Evolutionary conservation across 306 rosid species (phyloP).

Genomic region (Quercus gilva): DNA sequence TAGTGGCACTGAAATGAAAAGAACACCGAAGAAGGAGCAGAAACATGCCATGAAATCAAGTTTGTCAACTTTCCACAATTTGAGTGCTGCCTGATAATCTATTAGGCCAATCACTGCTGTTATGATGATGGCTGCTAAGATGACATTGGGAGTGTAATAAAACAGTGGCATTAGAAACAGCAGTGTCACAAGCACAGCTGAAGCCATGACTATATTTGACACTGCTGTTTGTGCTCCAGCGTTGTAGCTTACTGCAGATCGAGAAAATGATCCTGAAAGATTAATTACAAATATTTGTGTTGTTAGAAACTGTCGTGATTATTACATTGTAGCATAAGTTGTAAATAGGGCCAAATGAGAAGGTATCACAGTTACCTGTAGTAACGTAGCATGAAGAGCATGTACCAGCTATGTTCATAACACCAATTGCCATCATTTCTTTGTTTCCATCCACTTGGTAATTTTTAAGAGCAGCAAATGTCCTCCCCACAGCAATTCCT

Average conservation of each 20-base stretch:
- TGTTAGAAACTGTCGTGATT: not conserved
- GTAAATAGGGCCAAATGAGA: constrained; percentile 10
- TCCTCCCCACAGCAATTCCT: constrained; percentile 99
- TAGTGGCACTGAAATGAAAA: constrained; percentile 85
- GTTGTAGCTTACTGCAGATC: constrained; percentile 91
- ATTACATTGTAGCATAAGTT: not conserved
- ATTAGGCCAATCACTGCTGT: constrained; percentile 89
- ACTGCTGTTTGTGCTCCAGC: constrained; percentile 89
- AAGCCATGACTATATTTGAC: constrained; percentile 82
- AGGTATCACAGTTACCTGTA: constrained; percentile 47
- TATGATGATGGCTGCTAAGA: constrained; percentile 87
- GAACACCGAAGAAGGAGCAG: constrained; percentile 88
- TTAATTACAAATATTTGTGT: not conserved
- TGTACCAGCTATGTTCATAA: constrained; percentile 95
- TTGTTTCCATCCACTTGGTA: constrained; percentile 99
- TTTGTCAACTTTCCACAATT: constrained; percentile 92
- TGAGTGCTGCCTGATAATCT: constrained; percentile 67
- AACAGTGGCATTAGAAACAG: constrained; percentile 93
- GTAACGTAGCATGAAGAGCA: constrained; percentile 95
- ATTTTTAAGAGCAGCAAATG: constrained; percentile 81
- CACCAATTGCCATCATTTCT: constrained; percentile 97
- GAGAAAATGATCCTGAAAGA: constrained; percentile 87
- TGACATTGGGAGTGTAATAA: constrained; percentile 82
- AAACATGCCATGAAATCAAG: constrained; percentile 88
- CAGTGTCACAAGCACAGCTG: constrained; percentile 91